Evolutionary conservation across 495 filamentous ascomycete species (phyloP).

Genomic region (Xylaria bambusicola): DNA sequence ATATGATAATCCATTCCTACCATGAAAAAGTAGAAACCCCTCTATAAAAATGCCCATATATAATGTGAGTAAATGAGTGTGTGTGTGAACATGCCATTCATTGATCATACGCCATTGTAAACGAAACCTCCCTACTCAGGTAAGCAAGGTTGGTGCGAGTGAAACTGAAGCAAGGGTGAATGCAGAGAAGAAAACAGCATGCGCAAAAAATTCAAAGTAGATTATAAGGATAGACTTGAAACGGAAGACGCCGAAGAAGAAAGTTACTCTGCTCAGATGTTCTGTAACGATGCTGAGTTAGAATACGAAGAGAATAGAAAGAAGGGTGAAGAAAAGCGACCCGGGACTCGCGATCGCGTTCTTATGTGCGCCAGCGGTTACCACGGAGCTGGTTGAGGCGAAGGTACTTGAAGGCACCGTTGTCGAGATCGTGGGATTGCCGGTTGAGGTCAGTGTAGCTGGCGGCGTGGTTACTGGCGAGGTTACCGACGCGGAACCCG

Average conservation of each 20-base stretch:
- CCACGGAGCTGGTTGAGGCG: background rate
- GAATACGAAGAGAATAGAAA: constrained; percentile 13
- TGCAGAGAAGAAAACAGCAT: too few relatives aligned
- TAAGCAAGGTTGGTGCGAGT: too few relatives aligned
- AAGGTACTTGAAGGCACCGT: background rate
- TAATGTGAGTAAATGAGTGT: background rate
- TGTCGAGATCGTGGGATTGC: background rate
- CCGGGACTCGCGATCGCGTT: background rate
- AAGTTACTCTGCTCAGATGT: too few relatives aligned
- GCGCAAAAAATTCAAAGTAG: too few relatives aligned
- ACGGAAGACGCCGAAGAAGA: background rate
- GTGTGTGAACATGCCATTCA: background rate
- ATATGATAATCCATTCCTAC: background rate
- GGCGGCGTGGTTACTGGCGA: too few relatives aligned
- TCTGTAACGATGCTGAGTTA: too few relatives aligned
- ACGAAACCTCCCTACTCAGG: too few relatives aligned
- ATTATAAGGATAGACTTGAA: too few relatives aligned
- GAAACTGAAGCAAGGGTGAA: too few relatives aligned
- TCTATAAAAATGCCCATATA: background rate
- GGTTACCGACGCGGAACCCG: too few relatives aligned
- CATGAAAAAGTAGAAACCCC: constrained; percentile 1
- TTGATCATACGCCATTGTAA: too few relatives aligned
- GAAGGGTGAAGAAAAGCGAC: constrained; percentile 11
- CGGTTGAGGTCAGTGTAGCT: background rate
- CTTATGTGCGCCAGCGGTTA: constrained; percentile 14